Evolutionary conservation across 805 yeast genomes (phyloP), one percentile per base, ranked within the genome.

Genomic region (Cyberlindnera meyerae): DNA sequence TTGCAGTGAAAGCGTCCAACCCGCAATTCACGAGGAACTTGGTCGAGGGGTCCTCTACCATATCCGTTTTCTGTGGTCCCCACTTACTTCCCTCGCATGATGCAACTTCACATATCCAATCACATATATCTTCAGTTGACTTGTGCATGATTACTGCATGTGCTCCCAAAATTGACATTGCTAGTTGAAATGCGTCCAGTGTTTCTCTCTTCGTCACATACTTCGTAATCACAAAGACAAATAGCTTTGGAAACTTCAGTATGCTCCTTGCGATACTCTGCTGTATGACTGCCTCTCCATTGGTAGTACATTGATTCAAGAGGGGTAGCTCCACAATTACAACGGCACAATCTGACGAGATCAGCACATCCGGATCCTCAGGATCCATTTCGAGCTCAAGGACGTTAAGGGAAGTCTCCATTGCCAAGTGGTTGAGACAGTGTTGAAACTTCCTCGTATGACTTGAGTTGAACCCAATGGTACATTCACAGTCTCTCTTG

Each of bases 331-430:
- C 31, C 3, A 51, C 17, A 2, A 48, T n/a, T 18, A 48, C 25
- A 1, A 51, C 24, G 2, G 45, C 49, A 34, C 37, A 36, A 1
- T 21, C 29, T 4, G 48, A 11, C 1, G 47, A 37, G 8, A 49
- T 24, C 9, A 50, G 18, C 12, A 49, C 39, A 24, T 49, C 54
- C 15, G 42, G 48, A 18, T 45, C 47, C 6, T 17, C 15, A 4
- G 32, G 36, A 3, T 27, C 38, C 21, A 50, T 15, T 1, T 49
- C 54, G 13, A 37, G 33, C 24, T 51, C 55, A 26, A 40, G 15
- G 3, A 48, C 32, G 4, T 35, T 27, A 2, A 51, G 22, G 3
- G 16, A 15, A 22, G 29, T 39, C 27, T 8, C 32, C 12, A 14
- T 15, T 2, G 17, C 29, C 39, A 26, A 39, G 25, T 6, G 37